Evolutionary conservation across 208 protist species (phyloP).

Genomic region (Acanthamoeba healyi): DNA sequence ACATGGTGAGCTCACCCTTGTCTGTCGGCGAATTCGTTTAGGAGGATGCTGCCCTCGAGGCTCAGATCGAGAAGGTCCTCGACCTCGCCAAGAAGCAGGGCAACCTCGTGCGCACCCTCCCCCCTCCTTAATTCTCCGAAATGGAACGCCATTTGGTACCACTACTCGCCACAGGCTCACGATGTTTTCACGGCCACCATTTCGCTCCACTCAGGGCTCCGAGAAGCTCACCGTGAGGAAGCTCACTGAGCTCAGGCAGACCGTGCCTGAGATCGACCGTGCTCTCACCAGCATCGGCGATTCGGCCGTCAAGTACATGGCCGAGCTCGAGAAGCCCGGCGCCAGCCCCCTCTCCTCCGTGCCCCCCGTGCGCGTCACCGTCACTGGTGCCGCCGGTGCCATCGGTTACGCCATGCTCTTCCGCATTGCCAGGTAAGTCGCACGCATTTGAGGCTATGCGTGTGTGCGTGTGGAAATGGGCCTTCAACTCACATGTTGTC

Average conservation of each 20-base stretch:
- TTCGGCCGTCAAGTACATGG: slow-evolving; percentile 58
- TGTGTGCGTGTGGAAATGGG: neutral
- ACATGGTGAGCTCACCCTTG: neutral
- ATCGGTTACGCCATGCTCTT: slow-evolving; percentile 96
- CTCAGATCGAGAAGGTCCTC: slow-evolving; percentile 61
- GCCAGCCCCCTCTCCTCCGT: neutral
- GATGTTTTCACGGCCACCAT: neutral
- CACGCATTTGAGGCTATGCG: neutral
- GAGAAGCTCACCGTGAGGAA: slow-evolving; percentile 64
- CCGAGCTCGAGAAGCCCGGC: slow-evolving; percentile 55
- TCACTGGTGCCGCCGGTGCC: slow-evolving; percentile 98
- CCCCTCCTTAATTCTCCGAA: neutral
- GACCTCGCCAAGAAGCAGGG: slow-evolving; percentile 52
- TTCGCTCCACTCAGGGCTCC: neutral
- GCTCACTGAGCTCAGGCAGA: slow-evolving; percentile 45
- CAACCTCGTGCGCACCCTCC: neutral
- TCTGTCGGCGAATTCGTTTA: neutral
- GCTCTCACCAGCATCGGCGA: slow-evolving; percentile 47
- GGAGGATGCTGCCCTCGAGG: slow-evolving; percentile 64
- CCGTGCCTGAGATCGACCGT: slow-evolving; percentile 22
- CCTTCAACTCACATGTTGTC: neutral
- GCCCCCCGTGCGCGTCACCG: slow-evolving; percentile 88
- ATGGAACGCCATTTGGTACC: neutral
- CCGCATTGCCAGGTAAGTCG: slow-evolving; percentile 91
- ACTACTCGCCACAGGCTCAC: neutral